Evolutionary conservation across 2,329 filamentous ascomycete genomes (phyloP).

Genomic region (Ascochyta fabae): DNA sequence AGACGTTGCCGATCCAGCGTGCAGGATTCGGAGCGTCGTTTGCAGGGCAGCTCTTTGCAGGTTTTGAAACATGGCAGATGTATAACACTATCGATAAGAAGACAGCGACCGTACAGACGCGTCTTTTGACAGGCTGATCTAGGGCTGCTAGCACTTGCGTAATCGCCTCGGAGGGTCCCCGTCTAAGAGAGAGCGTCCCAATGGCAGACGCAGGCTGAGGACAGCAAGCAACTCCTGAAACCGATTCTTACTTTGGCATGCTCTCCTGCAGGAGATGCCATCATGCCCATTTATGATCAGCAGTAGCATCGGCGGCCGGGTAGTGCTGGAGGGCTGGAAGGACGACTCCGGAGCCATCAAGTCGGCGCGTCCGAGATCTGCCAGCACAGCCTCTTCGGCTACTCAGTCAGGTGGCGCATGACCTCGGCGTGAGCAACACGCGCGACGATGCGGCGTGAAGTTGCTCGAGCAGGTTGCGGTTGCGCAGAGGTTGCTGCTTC

Average conservation of each 20-base stretch:
- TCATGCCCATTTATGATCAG: conserved; percentile 23
- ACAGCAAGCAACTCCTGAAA: conserved; percentile 36
- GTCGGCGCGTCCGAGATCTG: conserved; percentile 40
- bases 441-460: conserved; percentile 13
- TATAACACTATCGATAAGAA: conserved; percentile 40
- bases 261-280: conserved; percentile 16
- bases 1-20: conserved; percentile 21
- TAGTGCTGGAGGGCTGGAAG: not conserved
- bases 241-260: conserved; percentile 25
- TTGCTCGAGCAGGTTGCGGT: conserved; percentile 25
- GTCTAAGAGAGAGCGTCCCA: conserved; percentile 26
- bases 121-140: conserved; percentile 7
- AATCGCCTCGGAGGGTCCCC: conserved; percentile 10
- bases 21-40: conserved; percentile 21
- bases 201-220: conserved; percentile 27
- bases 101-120: not conserved
- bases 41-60: conserved; percentile 24
- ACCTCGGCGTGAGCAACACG: conserved; percentile 14
- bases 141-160: conserved; percentile 14
- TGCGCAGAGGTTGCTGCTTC: conserved; percentile 29
- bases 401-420: conserved; percentile 26
- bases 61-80: conserved; percentile 42
- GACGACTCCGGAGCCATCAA: conserved; percentile 11
- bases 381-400: conserved; percentile 36
- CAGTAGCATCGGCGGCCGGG: conserved; percentile 30